Base-by-base conservation (phyloP, 1,284 basidiomycete species). In the Coriolopsis trogii region DNA sequence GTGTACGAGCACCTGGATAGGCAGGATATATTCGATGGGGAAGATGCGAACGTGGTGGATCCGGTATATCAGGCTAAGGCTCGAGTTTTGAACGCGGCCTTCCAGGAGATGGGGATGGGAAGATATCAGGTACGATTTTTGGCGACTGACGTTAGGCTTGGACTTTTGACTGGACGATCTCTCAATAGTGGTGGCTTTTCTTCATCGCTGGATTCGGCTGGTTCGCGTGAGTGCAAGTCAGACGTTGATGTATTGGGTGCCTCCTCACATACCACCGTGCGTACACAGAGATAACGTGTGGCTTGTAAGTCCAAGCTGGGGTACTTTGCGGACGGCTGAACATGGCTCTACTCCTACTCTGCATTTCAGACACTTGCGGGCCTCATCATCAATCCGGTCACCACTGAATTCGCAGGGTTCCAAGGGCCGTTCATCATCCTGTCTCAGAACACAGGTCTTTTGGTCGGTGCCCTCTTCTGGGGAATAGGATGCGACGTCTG, bases 71-170 rank as follows among this genome's bases (percentile, higher is more conserved):
- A 78, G 51, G 80, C 77, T 18, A 88, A 88, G 56, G 82, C 84
- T 1, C 70, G 73, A 4, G 70, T 87, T 7, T 67, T 89, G 49
- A 89, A 88, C 55, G 75, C 80, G 46, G 86, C 85, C 0, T 72
- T 90, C 12, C 82, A 85, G 63, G 81, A 85, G 46, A 83, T 89
- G 38, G 87, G 87, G 5, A 87, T 88, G 81, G 87, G 87, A 5
- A 79, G 73, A 49, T 89, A 88, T 62, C 86, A 88, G 72, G 81
- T 80, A 53, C 49, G 72, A n/a, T n/a, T n/a, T n/a, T n/a, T n/a
- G n/a, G n/a, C n/a, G 39, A 15, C 26, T 10, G 21, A n/a, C 15
- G 2, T 18, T 16, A 6, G 28, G 7, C 23, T 31, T 6, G 20
- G 18, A 13, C 6, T 10, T 16, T 6, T 16, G 8, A 18, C 5